Base-by-base conservation (phyloP, 2,329 filamentous ascomycete species). In the Aspergillus sp. region DNA sequence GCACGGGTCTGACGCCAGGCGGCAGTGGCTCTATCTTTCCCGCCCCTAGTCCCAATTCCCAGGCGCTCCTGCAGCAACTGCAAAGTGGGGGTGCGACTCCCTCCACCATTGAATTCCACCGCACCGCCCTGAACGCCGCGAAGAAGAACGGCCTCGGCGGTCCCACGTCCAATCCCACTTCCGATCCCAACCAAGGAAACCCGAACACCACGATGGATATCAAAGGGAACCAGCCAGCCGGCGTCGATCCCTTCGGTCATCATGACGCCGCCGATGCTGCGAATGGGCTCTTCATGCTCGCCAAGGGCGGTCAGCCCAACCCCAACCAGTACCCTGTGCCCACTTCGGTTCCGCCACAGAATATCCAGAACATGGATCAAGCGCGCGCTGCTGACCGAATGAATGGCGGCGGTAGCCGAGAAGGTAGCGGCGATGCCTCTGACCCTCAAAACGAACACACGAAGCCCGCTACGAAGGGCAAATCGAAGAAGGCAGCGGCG, bases 1-100 rank as follows among this genome's bases (percentile, higher is more conserved):
- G 94, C 55, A 94, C 91, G 54, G 94, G 94, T 51, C 76, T 97
- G 60, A 97, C 94, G 49, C 94, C 94, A 45, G 94, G 94, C 55
- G 93, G 93, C 60, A 91, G 92, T 69, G 93, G 92, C 63, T 95
- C 92, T 63, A 97, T 97, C 90, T 97, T 97, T 78, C 91, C 93
- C 51, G 89, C 88, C 50, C 88, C 90, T 2, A 95, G 89, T 69
- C 92, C 90, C 4, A 95, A 89, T 69, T 89, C 90, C 0, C 87
- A 91, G 75, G 88, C 88, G 47, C 75, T 96, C 6, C 90, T 92
- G 72, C 87, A 87, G 55, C 87, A 88, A 60, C 76, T 94, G 35
- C 85, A 89, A 59, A 89, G 84, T 66, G 89, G 89, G 59, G 89
- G 87, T 51, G 88, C 90, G 3, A 99, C 94, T 1, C 94, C 94